phyloP scores from a whole-genome alignment of 2,329 filamentous ascomycete species.

The Biscogniauxia mediterranea region DNA sequence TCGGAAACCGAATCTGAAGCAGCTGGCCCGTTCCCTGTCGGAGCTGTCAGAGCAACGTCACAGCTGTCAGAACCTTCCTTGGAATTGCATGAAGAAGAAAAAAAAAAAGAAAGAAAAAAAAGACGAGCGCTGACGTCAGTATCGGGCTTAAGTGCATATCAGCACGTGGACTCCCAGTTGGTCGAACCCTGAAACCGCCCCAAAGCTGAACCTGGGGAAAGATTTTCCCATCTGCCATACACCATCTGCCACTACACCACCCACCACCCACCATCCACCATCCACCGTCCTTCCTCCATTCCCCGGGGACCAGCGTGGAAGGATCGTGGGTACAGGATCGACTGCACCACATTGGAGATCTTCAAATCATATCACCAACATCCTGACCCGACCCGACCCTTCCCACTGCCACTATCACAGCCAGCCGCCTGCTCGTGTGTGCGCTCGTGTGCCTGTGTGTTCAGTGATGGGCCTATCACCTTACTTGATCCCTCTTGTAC shows the following conservation, averaged over 20 bases:
- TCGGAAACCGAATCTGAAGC: neutral
- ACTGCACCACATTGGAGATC: slow-evolving; percentile 12
- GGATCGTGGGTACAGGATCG: slow-evolving; percentile 10
- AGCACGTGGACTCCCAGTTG: slow-evolving; percentile 24
- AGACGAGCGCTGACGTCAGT: neutral
- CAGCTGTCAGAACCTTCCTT: neutral
- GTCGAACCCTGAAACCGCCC: slow-evolving; percentile 22
- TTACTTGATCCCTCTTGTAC: neutral
- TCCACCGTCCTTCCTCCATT: too few relatives aligned
- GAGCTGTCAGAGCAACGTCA: neutral
- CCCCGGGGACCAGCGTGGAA: slow-evolving; percentile 2
- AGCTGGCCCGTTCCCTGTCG: neutral
- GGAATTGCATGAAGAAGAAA: too few relatives aligned
- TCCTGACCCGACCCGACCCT: slow-evolving; percentile 1
- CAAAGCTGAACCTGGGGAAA: slow-evolving; percentile 23
- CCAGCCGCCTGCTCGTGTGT: too few relatives aligned
- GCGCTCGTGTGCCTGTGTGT: neutral
- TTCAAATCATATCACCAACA: slow-evolving; percentile 18
- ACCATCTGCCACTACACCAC: slow-evolving; percentile 4
- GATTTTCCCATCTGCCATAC: slow-evolving; percentile 19
- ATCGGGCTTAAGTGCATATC: slow-evolving; percentile 18
- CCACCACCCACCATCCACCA: slow-evolving; percentile 5
- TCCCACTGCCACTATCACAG: neutral
- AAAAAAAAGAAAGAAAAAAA: too few relatives aligned
- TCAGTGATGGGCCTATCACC: neutral